Evolutionary conservation across 345 rosid genomes (phyloP).

Genomic region (Anastatica hierochuntica): DNA sequence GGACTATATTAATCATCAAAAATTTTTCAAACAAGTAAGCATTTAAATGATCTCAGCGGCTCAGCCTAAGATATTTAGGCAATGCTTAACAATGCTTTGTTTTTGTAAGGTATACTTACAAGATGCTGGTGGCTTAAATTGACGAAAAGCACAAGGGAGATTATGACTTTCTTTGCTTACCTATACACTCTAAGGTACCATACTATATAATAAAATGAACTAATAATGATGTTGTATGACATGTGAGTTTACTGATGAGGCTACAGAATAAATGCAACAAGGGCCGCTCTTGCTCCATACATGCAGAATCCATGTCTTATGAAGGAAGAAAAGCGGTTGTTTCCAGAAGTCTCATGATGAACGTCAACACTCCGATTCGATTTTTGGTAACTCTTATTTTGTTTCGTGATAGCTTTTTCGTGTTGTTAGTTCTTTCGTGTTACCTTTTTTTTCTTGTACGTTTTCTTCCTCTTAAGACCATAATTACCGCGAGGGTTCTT

Average conservation of each 20-base stretch:
- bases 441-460: too few relatives aligned
- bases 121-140: conserved; percentile 87
- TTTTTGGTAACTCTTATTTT: too few relatives aligned
- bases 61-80: neutral
- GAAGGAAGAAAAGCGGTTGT: conserved; percentile 81
- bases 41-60: neutral
- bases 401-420: too few relatives aligned
- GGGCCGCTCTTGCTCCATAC: conserved; percentile 85
- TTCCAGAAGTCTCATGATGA: too few relatives aligned
- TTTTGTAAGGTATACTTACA: conserved; percentile 73
- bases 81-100: conserved; percentile 10
- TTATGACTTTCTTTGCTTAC: conserved; percentile 89
- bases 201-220: neutral
- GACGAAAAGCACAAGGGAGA: conserved; percentile 79
- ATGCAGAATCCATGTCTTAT: conserved; percentile 80
- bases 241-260: conserved; percentile 6
- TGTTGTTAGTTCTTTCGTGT: too few relatives aligned
- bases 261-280: conserved; percentile 97
- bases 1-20: conserved; percentile 90
- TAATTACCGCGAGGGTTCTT: too few relatives aligned
- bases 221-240: conserved; percentile 1
- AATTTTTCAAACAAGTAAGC: conserved; percentile 94
- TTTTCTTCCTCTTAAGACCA: too few relatives aligned
- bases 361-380: too few relatives aligned
- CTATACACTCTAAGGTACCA: conserved; percentile 81